These are phyloP conservation scores for Kuraishia borneana DNA, from an alignment of 805 yeast species.

Conservation along the genomic window DNA sequence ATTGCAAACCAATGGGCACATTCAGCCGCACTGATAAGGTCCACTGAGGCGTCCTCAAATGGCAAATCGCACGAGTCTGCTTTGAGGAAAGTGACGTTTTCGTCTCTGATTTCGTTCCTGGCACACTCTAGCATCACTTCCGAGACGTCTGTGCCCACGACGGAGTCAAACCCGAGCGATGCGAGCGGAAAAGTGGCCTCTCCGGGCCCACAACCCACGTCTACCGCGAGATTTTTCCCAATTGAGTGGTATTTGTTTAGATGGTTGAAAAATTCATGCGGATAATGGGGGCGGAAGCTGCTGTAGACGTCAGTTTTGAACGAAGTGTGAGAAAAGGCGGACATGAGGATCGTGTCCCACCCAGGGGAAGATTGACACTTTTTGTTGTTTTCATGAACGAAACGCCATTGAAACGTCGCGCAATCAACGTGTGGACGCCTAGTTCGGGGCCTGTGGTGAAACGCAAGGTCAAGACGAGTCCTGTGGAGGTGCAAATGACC, in stretches of 20 bases:
- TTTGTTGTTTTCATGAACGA: no score
- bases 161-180: constrained; percentile 23
- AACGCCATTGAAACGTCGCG: no score
- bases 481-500: no score
- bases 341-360: no score
- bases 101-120: constrained; percentile 27
- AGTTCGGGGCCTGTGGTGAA: no score
- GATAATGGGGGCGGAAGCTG: constrained; percentile 58
- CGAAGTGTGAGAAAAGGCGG: constrained; percentile 43
- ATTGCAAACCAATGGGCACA: constrained; percentile 72
- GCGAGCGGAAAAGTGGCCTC: constrained; percentile 32
- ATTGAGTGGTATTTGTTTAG: constrained; percentile 25
- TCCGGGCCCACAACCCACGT: constrained; percentile 53
- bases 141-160: constrained; percentile 36
- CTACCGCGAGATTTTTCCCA: constrained; percentile 32
- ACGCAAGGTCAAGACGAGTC: no score
- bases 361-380: no score
- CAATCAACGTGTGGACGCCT: no score
- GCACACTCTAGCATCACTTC: constrained; percentile 31
- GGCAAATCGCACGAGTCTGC: constrained; percentile 6
- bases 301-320: constrained; percentile 46
- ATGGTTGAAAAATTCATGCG: constrained; percentile 32
- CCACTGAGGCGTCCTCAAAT: constrained; percentile 24
- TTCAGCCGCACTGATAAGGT: constrained; percentile 70
- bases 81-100: constrained; percentile 17